Evolutionary conservation across 345 rosid species (phyloP).

Genomic region (Gossypium raimondii): DNA sequence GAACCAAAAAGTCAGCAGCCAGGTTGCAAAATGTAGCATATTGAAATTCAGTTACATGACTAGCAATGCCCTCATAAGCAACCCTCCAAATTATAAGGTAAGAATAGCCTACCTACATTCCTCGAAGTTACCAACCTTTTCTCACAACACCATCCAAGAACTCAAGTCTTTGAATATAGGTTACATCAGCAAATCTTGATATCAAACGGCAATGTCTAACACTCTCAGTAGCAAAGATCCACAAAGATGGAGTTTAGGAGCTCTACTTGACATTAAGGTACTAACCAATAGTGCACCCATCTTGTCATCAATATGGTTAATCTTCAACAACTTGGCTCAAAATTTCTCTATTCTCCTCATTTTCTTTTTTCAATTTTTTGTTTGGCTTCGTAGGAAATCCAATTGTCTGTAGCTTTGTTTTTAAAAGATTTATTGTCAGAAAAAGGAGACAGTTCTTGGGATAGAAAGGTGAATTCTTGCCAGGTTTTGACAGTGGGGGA

Average conservation of each 20-base stretch:
- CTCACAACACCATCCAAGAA: background rate
- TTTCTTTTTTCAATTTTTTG: background rate
- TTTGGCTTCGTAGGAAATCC: background rate
- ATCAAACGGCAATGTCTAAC: background rate
- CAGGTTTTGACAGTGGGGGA: background rate
- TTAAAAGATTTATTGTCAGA: background rate
- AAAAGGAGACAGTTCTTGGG: background rate
- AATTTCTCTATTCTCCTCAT: background rate
- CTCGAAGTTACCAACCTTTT: background rate
- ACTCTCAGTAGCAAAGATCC: conserved; percentile 5
- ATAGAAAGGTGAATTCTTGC: background rate
- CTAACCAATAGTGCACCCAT: background rate
- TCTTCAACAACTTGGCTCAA: background rate
- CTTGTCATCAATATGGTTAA: background rate
- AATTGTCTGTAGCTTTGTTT: background rate
- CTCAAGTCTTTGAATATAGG: background rate
- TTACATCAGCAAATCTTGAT: background rate
- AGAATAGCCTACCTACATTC: background rate
- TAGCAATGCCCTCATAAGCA: background rate
- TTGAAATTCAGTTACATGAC: background rate
- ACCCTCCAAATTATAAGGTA: conserved; percentile 4
- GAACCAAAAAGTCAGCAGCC: background rate
- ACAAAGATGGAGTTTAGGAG: background rate
- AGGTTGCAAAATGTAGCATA: background rate
- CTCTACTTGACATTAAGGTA: background rate